Base-by-base conservation (phyloP, 768 basidiomycete species). In the Hemileccinum impolitum region DNA sequence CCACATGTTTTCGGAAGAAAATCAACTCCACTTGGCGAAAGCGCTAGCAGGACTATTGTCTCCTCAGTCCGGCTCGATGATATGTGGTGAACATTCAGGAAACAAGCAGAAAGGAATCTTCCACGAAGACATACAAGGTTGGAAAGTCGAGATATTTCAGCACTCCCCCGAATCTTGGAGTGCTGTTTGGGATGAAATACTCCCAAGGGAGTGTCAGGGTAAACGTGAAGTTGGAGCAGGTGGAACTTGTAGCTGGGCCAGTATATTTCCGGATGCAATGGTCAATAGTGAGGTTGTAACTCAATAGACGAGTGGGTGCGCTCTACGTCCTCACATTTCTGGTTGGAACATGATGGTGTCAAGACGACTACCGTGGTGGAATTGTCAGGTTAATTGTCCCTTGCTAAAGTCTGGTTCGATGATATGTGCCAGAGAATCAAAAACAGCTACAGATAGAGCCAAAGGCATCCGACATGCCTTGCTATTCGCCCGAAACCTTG, bases 121-220 rank as follows among this genome's bases (percentile, higher is more conserved):
- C 9, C 30, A 12, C 10, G 11, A 3, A 23, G 39, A 44, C 5
- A 5, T 39, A 3, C 5, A 11, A 15, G 41, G 38, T 6, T 36
- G 7, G 21, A 14, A 6, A 10, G 1, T 48, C 6, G 48, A 53
- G 1, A 46, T 50, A 30, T 74, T 70, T 45, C 59, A 61, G 32
- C 72, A 75, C 38, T 26, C 25, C 2, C 62, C 70, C 3, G 63
- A 68, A 39, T 67, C 61, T 43, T 75, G 72, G 72, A 51, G 13
- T 23, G 65, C 53, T 19, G 28, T 75, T 42, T 75, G 73, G 73
- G 64, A 75, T 32, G 61, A 57, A 15, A 57, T 72, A 0, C 73
- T 75, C 21, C 34, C 18, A 55, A 23, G 60, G 56, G 12, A 23
- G 39, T 1, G 56, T 62, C 6, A 48, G 2, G 38, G 56, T 43